phyloP scores from a whole-genome alignment of 169 alveolate species.

The Toxoplasma gondii region DNA sequence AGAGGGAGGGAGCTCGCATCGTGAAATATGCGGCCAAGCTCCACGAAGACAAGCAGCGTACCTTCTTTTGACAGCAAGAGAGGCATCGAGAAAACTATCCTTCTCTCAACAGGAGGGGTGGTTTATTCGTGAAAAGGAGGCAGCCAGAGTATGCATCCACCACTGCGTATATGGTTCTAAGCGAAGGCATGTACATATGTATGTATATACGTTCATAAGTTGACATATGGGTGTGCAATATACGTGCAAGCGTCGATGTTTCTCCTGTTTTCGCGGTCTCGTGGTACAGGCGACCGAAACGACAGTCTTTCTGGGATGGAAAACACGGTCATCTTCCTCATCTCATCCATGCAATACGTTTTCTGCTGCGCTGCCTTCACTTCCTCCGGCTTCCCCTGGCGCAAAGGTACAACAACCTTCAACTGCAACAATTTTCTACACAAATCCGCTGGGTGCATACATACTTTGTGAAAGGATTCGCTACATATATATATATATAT shows the following conservation, averaged over 20 bases:
- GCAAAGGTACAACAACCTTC: not conserved
- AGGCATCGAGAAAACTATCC: too few relatives aligned
- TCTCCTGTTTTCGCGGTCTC: not conserved
- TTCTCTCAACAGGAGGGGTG: too few relatives aligned
- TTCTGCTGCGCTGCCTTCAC: constrained; percentile 36
- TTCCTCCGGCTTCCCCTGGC: constrained; percentile 24
- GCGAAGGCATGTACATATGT: not conserved
- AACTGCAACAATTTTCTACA: not conserved
- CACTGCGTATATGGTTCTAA: not conserved
- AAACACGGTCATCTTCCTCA: constrained; percentile 19
- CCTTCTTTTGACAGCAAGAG: too few relatives aligned
- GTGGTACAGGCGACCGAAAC: not conserved
- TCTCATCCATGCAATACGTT: constrained; percentile 18
- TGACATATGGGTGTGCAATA: not conserved
- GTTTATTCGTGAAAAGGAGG: not conserved
- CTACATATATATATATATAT: constrained; percentile 2
- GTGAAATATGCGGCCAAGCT: too few relatives aligned
- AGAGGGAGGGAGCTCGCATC: too few relatives aligned
- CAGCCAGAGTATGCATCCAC: not conserved
- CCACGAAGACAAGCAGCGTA: too few relatives aligned
- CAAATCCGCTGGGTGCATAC: too few relatives aligned
- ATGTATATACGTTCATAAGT: too few relatives aligned
- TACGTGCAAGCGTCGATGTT: not conserved
- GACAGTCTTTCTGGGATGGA: not conserved
- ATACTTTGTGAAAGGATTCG: not conserved